These are phyloP conservation scores for Neospermospora avenae DNA, from an alignment of 2,329 filamentous ascomycete genomes.

Conservation along the genomic window DNA sequence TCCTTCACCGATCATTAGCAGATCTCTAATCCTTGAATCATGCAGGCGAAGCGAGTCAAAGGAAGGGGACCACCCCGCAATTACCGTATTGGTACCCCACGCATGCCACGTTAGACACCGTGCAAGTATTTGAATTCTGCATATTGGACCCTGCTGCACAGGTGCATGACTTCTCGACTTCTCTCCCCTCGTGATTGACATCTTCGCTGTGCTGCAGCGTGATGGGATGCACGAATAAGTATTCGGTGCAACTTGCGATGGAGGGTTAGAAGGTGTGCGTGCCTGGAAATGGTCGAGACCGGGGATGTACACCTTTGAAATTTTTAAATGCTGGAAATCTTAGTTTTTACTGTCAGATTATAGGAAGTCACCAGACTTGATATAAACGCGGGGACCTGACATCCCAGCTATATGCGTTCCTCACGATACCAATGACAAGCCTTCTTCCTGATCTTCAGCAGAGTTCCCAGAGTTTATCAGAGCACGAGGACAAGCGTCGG, in stretches of 20 bases:
- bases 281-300: not conserved
- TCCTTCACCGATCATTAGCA: slow-evolving; percentile 1
- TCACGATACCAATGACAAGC: not conserved
- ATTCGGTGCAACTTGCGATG: not conserved
- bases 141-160: not conserved
- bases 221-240: not conserved
- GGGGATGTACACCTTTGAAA: not conserved
- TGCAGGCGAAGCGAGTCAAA: not conserved
- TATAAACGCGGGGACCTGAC: not conserved
- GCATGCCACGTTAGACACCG: slow-evolving; percentile 23
- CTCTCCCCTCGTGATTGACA: not conserved
- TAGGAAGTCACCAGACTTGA: not conserved
- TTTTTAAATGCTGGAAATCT: not conserved
- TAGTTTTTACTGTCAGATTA: not conserved
- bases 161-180: slow-evolving; percentile 1
- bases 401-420: not conserved
- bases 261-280: not conserved
- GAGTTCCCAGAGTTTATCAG: not conserved
- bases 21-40: slow-evolving; percentile 2
- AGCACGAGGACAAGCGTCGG: not conserved
- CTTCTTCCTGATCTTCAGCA: not conserved
- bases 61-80: slow-evolving; percentile 20
- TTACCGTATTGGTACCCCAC: slow-evolving; percentile 22
- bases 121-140: not conserved
- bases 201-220: not conserved